Conservation (phyloP, 495 filamentous ascomycete species). For the Tuber melanosporum region DNA sequence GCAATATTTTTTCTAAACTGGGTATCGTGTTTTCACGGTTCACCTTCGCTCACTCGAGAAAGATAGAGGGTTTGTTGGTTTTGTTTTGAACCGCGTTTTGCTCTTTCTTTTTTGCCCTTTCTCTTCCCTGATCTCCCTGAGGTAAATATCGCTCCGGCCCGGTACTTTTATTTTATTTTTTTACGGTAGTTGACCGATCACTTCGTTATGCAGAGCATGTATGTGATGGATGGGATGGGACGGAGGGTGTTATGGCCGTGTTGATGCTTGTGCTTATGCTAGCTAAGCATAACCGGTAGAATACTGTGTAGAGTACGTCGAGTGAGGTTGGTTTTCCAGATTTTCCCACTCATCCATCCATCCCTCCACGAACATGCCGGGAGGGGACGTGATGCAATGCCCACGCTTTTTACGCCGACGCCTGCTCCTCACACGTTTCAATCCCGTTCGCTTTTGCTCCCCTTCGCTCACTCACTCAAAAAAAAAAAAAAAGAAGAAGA, state of each 20-base stretch:
- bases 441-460: neutral
- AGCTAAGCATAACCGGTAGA: neutral
- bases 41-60: neutral
- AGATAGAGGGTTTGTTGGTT: neutral
- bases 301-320: neutral
- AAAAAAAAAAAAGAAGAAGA: neutral
- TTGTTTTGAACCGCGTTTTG: neutral
- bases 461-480: neutral
- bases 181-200: neutral
- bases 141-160: neutral
- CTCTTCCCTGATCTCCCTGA: neutral
- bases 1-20: neutral
- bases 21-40: neutral
- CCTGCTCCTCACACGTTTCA: neutral
- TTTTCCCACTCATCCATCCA: neutral
- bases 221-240: neutral
- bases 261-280: slow-evolving; percentile 3
- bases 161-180: neutral
- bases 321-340: neutral
- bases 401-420: neutral
- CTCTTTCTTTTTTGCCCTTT: neutral
- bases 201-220: neutral
- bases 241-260: neutral
- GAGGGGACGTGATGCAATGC: slow-evolving; percentile 1
- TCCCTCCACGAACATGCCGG: neutral